These are phyloP conservation scores for Magnusiomyces tetraspermus DNA, from an alignment of 1,139 yeast genomes.

Conservation along the genomic window DNA sequence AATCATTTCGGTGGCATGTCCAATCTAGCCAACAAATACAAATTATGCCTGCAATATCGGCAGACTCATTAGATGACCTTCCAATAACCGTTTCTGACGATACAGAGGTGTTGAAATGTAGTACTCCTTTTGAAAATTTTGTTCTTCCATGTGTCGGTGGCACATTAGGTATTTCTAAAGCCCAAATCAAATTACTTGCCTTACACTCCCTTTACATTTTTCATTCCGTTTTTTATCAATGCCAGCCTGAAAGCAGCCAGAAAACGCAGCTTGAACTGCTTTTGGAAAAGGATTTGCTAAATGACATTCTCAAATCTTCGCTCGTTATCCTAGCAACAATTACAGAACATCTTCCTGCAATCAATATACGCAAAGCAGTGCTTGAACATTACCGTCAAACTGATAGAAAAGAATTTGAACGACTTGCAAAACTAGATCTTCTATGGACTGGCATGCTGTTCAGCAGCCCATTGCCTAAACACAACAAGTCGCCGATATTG, in stretches of 20 bases:
- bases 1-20: too few relatives aligned
- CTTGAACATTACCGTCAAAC: constrained; percentile 11
- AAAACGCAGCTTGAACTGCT: constrained; percentile 5
- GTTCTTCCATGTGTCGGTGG: neutral
- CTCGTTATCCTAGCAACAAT: constrained; percentile 25
- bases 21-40: neutral
- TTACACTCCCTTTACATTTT: neutral
- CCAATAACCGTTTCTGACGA: neutral
- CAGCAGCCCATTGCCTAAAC: constrained; percentile 29
- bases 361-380: constrained; percentile 26
- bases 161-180: constrained; percentile 24
- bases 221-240: constrained; percentile 9
- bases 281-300: neutral
- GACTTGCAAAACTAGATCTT: constrained; percentile 22
- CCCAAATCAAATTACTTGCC: constrained; percentile 16
- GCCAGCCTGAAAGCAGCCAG: neutral
- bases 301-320: constrained; percentile 11
- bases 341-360: constrained; percentile 28
- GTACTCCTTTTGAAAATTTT: neutral
- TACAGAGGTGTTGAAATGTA: neutral
- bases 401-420: constrained; percentile 8
- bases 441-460: constrained; percentile 25
- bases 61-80: neutral
- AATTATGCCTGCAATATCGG: neutral
- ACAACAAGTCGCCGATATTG: constrained; percentile 32